Evolutionary conservation across 129 eudicot genomes (phyloP).

Genomic region (Pittosporum tobira): DNA sequence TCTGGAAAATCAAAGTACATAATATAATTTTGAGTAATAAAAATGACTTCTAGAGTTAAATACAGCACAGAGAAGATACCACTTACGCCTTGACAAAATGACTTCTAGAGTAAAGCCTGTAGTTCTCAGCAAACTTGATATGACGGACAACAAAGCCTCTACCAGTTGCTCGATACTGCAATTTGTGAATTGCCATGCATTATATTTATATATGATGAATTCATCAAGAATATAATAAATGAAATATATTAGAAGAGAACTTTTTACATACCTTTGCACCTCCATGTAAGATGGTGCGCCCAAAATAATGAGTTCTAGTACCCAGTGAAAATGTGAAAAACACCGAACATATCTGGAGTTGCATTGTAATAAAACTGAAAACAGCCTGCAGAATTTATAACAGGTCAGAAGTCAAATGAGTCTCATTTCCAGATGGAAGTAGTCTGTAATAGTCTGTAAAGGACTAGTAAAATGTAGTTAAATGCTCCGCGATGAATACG

Average conservation of each 20-base stretch:
- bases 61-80: background rate
- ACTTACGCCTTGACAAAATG: slow-evolving; percentile 98
- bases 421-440: background rate
- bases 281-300: slow-evolving; percentile 93
- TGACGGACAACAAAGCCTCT: slow-evolving; percentile 98
- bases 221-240: slow-evolving; percentile 3
- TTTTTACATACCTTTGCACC: slow-evolving; percentile 89
- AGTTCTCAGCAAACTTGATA: slow-evolving; percentile 93
- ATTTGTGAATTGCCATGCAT: slow-evolving; percentile 7
- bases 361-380: slow-evolving; percentile 93
- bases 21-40: background rate
- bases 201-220: background rate
- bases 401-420: background rate
- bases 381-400: slow-evolving; percentile 56
- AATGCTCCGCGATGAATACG: background rate
- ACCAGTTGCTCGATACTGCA: slow-evolving; percentile 94
- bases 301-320: slow-evolving; percentile 96
- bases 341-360: slow-evolving; percentile 93
- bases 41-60: slow-evolving; percentile 1
- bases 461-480: background rate
- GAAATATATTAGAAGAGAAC: background rate
- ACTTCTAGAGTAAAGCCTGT: slow-evolving; percentile 95
- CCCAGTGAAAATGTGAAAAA: slow-evolving; percentile 96
- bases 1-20: slow-evolving; percentile 25
- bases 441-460: background rate